Evolutionary conservation across 805 yeast genomes (phyloP), one percentile per base, ranked within the genome.

Genomic region (Starmerella asiatica): DNA sequence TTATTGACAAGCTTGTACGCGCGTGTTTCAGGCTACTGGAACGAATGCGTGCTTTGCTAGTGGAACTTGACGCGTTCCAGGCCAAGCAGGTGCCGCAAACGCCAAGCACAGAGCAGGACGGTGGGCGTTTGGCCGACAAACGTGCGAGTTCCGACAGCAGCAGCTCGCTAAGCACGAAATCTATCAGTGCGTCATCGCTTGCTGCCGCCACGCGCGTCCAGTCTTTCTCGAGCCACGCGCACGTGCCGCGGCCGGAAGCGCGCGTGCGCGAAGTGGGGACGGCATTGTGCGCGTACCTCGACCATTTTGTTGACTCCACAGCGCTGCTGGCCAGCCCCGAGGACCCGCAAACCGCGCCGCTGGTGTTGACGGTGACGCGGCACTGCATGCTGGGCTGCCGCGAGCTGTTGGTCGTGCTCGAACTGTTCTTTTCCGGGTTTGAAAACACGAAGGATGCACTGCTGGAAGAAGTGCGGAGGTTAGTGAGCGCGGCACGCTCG

Each of bases 321-420:
- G 35, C 51, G 11, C 39, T 57, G 21, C 53, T 53, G 21, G 38
- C 49, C 14, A 58, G 55, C 36, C 53, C 59, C 16, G 45, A 54
- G 4, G 15, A 34, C 18, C 46, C 44, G 1, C 27, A 30, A n/a
- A 40, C 46, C 7, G 55, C 60, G 4, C 49, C 57, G 16, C 50
- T 52, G 2, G 56, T 62, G 21, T 53, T 62, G 27, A 44, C 52
- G 35, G 54, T 55, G 36, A 60, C 65, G 4, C 51, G 65, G 11
- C 61, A 57, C 39, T 53, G 62, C 29, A 62, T 62, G 58, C 56
- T 60, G 17, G 62, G 63, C 2, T 58, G 63, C 32, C 56, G 65
- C 18, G 65, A 63, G 45, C 53, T 62, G 18, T 50, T 62, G 21
- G 55, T 57, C 1, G 56, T 56, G 6, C 58, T 61, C 4, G 65